Percentiles rank a stretch among this genome's conserved stretches.
phyloP scores from a whole-genome alignment of 2,329 filamentous ascomycete species.

The Pseudocercospora crystallina region DNA sequence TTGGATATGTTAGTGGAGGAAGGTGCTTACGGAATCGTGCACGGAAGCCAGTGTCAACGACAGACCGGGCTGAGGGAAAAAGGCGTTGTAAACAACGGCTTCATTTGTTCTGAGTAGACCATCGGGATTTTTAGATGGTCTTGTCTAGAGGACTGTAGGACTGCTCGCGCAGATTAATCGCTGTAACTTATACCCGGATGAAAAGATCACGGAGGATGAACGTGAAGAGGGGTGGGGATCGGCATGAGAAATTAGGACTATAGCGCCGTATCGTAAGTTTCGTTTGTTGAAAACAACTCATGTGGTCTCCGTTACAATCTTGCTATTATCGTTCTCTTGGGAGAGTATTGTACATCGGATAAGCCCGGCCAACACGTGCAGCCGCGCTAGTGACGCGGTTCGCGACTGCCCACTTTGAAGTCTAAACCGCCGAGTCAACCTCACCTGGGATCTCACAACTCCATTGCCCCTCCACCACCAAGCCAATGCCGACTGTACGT shows the following conservation, averaged over 20 bases:
- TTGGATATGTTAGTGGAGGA: neutral
- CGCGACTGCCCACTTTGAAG: too few species aligned
- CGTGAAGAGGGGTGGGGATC: neutral
- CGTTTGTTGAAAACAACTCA: neutral
- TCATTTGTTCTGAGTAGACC: neutral
- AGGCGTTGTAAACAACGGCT: neutral
- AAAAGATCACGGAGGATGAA: neutral
- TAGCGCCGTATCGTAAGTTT: constrained; percentile 2
- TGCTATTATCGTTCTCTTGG: too few species aligned
- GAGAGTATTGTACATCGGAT: too few species aligned
- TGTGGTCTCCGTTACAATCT: too few species aligned
- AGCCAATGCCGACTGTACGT: neutral
- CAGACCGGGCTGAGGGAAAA: too few species aligned
- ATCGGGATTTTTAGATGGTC: neutral
- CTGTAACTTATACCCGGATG: constrained; percentile 15
- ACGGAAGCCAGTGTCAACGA: too few species aligned
- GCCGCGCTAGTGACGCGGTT: too few species aligned
- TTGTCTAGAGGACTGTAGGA: constrained; percentile 13
- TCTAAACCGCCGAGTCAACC: too few species aligned
- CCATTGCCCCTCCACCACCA: neutral
- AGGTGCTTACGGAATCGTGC: too few species aligned
- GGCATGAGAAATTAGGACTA: neutral
- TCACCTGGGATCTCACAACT: too few species aligned
- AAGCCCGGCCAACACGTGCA: too few species aligned
- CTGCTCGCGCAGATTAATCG: constrained; percentile 22